Evolutionary conservation across 2,329 filamentous ascomycete genomes (phyloP).

Genomic region (Aureobasidium sp.): DNA sequence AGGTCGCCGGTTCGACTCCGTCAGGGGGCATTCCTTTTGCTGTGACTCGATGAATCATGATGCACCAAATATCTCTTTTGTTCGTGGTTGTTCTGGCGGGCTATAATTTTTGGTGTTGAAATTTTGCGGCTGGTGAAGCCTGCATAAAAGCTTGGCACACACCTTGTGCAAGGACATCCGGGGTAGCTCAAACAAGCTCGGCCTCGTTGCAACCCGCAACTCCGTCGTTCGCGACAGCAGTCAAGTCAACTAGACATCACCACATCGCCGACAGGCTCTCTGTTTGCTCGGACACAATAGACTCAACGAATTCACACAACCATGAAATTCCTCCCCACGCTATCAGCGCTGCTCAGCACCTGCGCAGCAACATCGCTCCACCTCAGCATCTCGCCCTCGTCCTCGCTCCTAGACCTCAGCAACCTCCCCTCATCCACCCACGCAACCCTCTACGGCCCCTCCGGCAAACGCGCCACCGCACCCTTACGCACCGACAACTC

Average conservation of each 20-base stretch:
- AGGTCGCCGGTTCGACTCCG: conserved; percentile 11
- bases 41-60: no score
- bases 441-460: conserved; percentile 48
- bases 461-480: conserved; percentile 40
- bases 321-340: background rate
- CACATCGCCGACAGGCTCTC: background rate
- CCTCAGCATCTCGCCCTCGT: conserved; percentile 44
- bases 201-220: background rate
- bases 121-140: background rate
- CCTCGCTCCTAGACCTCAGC: conserved; percentile 38
- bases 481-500: conserved; percentile 62
- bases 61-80: background rate
- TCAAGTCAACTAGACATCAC: background rate
- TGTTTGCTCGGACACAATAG: background rate
- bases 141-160: background rate
- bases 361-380: conserved; percentile 38
- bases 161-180: background rate
- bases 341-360: background rate
- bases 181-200: background rate
- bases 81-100: background rate
- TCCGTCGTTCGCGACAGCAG: background rate
- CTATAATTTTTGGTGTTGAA: background rate
- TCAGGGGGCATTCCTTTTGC: background rate
- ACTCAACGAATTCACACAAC: background rate
- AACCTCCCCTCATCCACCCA: conserved; percentile 52